Base-by-base conservation (phyloP, 169 alveolate species). In the Cryptosporidium meleagridis region DNA sequence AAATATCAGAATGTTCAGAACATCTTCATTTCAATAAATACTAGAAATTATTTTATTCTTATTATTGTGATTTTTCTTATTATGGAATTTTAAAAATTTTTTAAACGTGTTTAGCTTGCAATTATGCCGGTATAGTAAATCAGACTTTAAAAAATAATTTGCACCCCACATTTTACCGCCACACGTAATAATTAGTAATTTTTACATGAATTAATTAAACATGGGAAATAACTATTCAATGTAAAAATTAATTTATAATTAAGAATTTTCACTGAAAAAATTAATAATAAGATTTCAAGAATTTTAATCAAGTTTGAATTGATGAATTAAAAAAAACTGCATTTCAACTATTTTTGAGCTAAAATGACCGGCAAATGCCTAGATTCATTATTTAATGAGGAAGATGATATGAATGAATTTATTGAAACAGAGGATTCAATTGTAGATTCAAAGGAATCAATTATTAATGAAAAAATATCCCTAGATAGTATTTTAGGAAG, bases 361-460 rank as follows among this genome's bases (percentile, higher is more conserved):
- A 51, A 6, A 29, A 80, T 61, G 75, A 62, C 58, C n/a, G 52
- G 10, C 5, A 44, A 39, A 33, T 41, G n/a, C 5, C 37, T 26
- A 29, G 23, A 29, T 80, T 59, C 31, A 52, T 31, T 55, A n/a
- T 73, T 59, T 80, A 68, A n/a, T 29, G 68, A 61, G 33, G 55
- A 41, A 29, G 55, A 80, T 39, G 18, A 9, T 26, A 9, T 10
- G 65, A 45, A 21, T 44, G 67, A 18, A 5, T 18, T 44, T 1
- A 16, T 29, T 39, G 89, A 62, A 21, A 80, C 69, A 9, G 75
- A 65, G 14, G 89, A 80, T 33, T 80, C 89, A 1, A 80, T 80
- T 29, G 26, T 61, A 8, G 89, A 80, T 31, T 80, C 89, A 39
- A 80, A 59, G 48, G 89, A 80, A n/a, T 62, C 89, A 16, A 9